Base-by-base conservation (phyloP, 1,139 yeast genomes). In the Blastobotrys capitulatus region DNA sequence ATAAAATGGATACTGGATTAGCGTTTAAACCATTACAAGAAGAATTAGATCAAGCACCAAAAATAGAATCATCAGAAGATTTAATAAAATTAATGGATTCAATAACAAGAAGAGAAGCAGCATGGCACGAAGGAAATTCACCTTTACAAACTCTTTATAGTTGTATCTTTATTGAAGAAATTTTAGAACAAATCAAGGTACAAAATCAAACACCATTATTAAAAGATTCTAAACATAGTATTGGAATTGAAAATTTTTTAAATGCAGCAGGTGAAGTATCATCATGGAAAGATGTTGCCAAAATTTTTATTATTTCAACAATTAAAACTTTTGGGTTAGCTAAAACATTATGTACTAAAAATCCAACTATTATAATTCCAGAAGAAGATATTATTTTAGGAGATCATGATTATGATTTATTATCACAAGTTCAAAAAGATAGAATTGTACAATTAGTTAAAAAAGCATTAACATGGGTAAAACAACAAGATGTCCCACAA, bases 1-100 rank as follows among this genome's bases (percentile, higher is more conserved):
- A 56, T 16, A 61, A 64, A 44, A 68, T 70, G 70, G 74, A 70
- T 53, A 67, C 73, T 4, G 74, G 74, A n/a, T 40, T 65, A 44
- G 53, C 57, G 18, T 69, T 58, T 54, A 48, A 53, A 47, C 49
- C 61, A 1, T 52, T 68, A 42, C 55, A 51, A 3, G 55, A 55
- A 9, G 65, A 65, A 35, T 49, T 67, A 35, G 55, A 36, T 6
- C 44, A 44, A 10, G 51, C 56, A 13, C 65, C 67, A 6, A 48
- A 36, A 20, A 49, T 64, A 18, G 55, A 55, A n/a, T 32, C 57
- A 1, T 56, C 61, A 1, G 47, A 52, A 13, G 59, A 60, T 31
- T 58, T 59, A 3, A 34, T 53, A 5, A 56, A 52, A 38, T 44
- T 70, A 16, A 56, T 65, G 40, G 73, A 70, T 50, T 54, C 58